Evolutionary conservation across 306 rosid genomes (phyloP).

Genomic region (Benincasa hispida): DNA sequence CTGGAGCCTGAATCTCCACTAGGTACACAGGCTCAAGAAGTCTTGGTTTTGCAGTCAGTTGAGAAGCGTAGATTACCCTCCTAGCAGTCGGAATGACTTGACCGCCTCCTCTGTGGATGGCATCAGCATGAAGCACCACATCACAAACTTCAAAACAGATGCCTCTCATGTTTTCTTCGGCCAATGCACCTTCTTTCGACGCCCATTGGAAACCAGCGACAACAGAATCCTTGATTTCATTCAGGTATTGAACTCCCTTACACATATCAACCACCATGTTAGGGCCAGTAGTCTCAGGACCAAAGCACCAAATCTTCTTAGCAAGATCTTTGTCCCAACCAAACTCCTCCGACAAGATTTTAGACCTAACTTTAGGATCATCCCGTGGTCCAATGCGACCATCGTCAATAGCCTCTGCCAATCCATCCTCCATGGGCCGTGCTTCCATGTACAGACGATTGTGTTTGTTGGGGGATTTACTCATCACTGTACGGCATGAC

Average conservation of each 20-base stretch:
- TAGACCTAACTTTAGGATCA: conserved; percentile 60
- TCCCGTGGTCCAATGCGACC: conserved; percentile 81
- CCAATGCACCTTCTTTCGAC: conserved; percentile 74
- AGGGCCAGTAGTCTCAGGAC: conserved; percentile 74
- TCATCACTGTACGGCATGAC: conserved; percentile 78
- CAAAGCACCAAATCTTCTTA: conserved; percentile 87
- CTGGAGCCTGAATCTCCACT: conserved; percentile 83
- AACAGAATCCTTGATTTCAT: conserved; percentile 75
- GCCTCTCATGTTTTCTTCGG: conserved; percentile 77
- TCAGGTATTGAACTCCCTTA: conserved; percentile 77
- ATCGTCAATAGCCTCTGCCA: conserved; percentile 72
- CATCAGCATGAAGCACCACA: conserved; percentile 70
- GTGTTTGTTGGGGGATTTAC: conserved; percentile 93
- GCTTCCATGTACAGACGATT: conserved; percentile 93
- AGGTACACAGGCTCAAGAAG: conserved; percentile 78
- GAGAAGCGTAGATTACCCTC: conserved; percentile 68
- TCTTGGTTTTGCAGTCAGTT: conserved; percentile 65
- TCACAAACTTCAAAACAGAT: conserved; percentile 71
- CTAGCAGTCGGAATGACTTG: conserved; percentile 81
- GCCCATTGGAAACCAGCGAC: conserved; percentile 89
- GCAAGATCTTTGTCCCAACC: conserved; percentile 95
- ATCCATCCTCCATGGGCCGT: conserved; percentile 53
- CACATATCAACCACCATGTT: conserved; percentile 93
- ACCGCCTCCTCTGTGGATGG: conserved; percentile 85
- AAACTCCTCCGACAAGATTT: conserved; percentile 41